Percentiles rank a stretch among this genome's conserved stretches.
Conservation (phyloP, 495 filamentous ascomycete species). For the Penicillium cataractarum region DNA sequence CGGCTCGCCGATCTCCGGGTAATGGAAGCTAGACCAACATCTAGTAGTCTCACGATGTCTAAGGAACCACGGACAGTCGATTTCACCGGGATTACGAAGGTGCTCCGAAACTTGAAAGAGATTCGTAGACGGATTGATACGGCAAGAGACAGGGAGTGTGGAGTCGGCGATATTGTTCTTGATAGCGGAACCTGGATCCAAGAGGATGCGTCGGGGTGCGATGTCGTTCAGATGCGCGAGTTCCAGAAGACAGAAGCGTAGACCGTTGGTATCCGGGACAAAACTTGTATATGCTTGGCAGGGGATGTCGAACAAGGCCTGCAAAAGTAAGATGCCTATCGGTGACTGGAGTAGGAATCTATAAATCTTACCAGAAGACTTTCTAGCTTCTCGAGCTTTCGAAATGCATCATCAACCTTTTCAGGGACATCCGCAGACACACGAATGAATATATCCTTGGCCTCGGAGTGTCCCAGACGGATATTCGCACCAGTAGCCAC, state of each 20-base stretch:
- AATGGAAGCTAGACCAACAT: background rate
- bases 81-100: background rate
- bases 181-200: background rate
- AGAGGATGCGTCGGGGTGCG: background rate
- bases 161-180: background rate
- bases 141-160: background rate
- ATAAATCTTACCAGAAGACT: background rate
- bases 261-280: background rate
- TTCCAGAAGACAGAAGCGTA: background rate
- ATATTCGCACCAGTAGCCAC: background rate
- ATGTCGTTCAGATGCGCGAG: background rate
- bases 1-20: background rate
- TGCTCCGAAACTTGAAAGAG: background rate
- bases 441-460: background rate
- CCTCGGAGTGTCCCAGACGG: background rate
- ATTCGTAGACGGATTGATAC: constrained; percentile 1
- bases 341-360: background rate
- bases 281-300: background rate
- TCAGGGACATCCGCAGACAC: background rate
- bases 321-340: background rate
- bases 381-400: background rate
- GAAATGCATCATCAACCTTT: background rate
- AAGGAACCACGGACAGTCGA: background rate
- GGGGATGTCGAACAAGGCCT: background rate
- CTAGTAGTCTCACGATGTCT: background rate